These are phyloP conservation scores for Yamadazyma endophytica DNA, from an alignment of 805 yeast genomes.

Conservation along the genomic window DNA sequence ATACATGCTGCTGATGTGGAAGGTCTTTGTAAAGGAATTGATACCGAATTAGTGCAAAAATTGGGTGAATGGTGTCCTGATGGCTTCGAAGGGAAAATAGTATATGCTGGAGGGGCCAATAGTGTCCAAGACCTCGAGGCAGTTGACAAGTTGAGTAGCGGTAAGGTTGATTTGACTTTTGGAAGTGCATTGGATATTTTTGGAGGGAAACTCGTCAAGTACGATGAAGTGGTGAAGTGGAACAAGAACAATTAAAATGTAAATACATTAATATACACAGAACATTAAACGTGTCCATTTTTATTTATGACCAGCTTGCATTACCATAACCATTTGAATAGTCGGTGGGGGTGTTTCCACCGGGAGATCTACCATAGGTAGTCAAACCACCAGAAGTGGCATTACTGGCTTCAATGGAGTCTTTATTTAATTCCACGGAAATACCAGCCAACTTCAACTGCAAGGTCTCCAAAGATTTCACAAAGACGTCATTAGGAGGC, in stretches of 20 bases:
- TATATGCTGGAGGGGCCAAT: slow-evolving; percentile 97
- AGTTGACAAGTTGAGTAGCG: slow-evolving; percentile 66
- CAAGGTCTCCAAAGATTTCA: slow-evolving; percentile 77
- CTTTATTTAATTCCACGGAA: slow-evolving; percentile 59
- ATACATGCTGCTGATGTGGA: slow-evolving; percentile 99
- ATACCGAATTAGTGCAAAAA: slow-evolving; percentile 64
- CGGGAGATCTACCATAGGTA: slow-evolving; percentile 38
- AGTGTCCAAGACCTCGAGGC: slow-evolving; percentile 60
- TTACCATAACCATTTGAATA: slow-evolving; percentile 36
- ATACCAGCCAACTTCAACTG: slow-evolving; percentile 90
- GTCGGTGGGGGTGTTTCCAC: slow-evolving; percentile 20
- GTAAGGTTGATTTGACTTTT: slow-evolving; percentile 85
- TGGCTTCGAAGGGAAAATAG: slow-evolving; percentile 60
- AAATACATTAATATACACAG: slow-evolving; percentile 1
- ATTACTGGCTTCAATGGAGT: slow-evolving; percentile 34
- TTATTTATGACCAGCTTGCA: slow-evolving; percentile 24
- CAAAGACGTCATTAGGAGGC: slow-evolving; percentile 83
- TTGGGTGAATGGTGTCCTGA: slow-evolving; percentile 73
- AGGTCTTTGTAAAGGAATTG: slow-evolving; percentile 92
- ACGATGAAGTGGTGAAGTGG: slow-evolving; percentile 75
- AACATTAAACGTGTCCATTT: background rate
- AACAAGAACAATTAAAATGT: slow-evolving; percentile 29
- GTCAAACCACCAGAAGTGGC: slow-evolving; percentile 44
- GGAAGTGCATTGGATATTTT: slow-evolving; percentile 94
- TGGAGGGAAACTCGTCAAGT: slow-evolving; percentile 81